Percentiles rank a stretch among this genome's conserved stretches.
Conservation (phyloP, 495 filamentous ascomycete species). For the Xylaria flabelliformis region DNA sequence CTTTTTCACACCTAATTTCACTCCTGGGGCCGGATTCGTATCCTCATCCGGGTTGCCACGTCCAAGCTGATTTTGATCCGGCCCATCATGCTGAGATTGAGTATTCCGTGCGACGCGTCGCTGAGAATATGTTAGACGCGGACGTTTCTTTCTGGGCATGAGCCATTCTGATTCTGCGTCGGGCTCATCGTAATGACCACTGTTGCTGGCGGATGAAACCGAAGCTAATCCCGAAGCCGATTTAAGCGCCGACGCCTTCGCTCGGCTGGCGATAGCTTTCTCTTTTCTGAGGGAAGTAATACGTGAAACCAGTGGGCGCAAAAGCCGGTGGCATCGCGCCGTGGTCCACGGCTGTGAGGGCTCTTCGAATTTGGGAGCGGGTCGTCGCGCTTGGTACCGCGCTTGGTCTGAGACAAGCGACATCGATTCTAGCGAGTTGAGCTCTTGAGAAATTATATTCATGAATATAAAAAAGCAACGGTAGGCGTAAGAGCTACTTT, state of each 20-base stretch:
- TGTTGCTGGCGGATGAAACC: conserved; percentile 10
- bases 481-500: neutral
- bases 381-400: conserved; percentile 30
- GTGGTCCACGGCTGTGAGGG: conserved; percentile 57
- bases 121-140: conserved; percentile 40
- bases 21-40: conserved; percentile 1
- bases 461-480: neutral
- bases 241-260: neutral
- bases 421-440: neutral
- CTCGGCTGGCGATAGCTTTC: neutral
- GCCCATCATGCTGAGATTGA: neutral
- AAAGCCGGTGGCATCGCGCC: conserved; percentile 60
- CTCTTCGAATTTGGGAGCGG: conserved; percentile 29
- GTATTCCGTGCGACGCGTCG: conserved; percentile 18
- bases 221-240: conserved; percentile 2
- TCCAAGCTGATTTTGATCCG: neutral
- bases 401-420: conserved; percentile 20
- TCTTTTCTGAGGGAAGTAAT: conserved; percentile 59
- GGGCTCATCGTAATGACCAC: conserved; percentile 1
- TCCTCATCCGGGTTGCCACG: conserved; percentile 17
- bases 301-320: conserved; percentile 60
- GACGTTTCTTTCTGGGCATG: conserved; percentile 36
- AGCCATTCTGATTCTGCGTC: conserved; percentile 32
- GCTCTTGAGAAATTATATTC: neutral
- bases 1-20: conserved; percentile 18